A percentile compares a stretch with the other conserved stretches of the same genome.
These are phyloP conservation scores for Drosera capensis DNA, from an alignment of 148 eudicot genomes.

Conservation along the genomic window DNA sequence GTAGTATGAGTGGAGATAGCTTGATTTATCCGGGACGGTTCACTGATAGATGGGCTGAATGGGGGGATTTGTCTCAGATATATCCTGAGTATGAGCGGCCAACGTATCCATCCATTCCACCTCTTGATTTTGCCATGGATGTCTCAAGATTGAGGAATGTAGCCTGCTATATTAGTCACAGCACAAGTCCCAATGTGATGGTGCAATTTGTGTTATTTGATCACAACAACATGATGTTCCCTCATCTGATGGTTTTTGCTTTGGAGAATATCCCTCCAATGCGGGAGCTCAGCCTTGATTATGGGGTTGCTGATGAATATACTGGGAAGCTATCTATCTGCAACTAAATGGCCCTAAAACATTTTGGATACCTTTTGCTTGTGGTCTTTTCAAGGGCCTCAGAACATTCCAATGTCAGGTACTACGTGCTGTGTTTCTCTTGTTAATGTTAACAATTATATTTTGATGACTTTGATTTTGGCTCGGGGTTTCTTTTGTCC, in stretches of 20 bases:
- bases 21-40: constrained; percentile 65
- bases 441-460: no score
- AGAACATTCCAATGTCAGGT: no score
- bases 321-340: constrained; percentile 63
- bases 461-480: no score
- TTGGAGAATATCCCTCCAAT: constrained; percentile 80
- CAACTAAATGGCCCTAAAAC: no score
- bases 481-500: no score
- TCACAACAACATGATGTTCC: constrained; percentile 53
- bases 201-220: constrained; percentile 72
- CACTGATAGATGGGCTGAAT: constrained; percentile 60
- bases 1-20: constrained; percentile 60
- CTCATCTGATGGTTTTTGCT: constrained; percentile 75
- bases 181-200: constrained; percentile 63
- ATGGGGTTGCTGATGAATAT: constrained; percentile 69
- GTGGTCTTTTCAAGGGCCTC: no score
- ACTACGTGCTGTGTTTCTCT: no score
- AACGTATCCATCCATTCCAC: constrained; percentile 54
- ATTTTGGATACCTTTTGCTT: no score
- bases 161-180: constrained; percentile 78
- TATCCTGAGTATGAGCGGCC: constrained; percentile 52
- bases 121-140: constrained; percentile 75
- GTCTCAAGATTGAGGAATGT: constrained; percentile 74
- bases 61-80: constrained; percentile 66
- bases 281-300: constrained; percentile 82